phyloP scores from a whole-genome alignment of 108 stramenopile genomes.

The Skeletonema tropicum region DNA sequence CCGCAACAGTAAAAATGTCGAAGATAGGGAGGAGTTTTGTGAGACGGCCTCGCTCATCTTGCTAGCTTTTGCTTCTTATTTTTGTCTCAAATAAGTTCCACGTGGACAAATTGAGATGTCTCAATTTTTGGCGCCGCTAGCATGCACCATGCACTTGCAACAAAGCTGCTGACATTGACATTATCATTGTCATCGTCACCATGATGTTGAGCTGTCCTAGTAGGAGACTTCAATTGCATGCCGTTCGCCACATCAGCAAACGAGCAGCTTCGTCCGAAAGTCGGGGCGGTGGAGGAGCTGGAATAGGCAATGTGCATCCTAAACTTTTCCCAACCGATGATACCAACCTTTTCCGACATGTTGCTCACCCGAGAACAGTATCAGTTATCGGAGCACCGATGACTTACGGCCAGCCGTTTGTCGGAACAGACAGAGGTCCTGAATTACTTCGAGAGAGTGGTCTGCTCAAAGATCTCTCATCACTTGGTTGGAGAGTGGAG shows the following conservation, averaged over 20 bases:
- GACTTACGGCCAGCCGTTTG: conserved; percentile 91
- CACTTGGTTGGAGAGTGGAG: conserved; percentile 88
- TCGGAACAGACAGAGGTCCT: conserved; percentile 86
- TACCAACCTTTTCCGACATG: conserved; percentile 40
- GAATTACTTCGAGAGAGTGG: conserved; percentile 71
- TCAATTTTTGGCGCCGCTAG: no score
- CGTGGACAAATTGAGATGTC: no score
- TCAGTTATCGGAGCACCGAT: conserved; percentile 82
- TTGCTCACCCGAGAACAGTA: conserved; percentile 45
- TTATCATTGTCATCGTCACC: background rate
- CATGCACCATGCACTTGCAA: background rate
- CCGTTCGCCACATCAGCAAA: conserved; percentile 1
- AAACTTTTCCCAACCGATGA: conserved; percentile 46
- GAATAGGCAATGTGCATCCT: conserved; percentile 70
- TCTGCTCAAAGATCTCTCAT: conserved; percentile 64
- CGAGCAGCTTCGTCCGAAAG: background rate
- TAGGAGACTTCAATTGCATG: background rate
- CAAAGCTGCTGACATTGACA: no score
- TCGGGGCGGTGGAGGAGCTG: conserved; percentile 49
- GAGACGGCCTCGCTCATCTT: no score
- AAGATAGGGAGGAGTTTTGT: no score
- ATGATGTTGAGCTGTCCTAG: background rate
- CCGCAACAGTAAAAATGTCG: no score
- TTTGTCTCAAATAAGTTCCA: no score
- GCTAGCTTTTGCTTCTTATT: no score